Base-by-base conservation (phyloP, 352 stramenopile species). In the Phytopythium chamaehyphon region DNA sequence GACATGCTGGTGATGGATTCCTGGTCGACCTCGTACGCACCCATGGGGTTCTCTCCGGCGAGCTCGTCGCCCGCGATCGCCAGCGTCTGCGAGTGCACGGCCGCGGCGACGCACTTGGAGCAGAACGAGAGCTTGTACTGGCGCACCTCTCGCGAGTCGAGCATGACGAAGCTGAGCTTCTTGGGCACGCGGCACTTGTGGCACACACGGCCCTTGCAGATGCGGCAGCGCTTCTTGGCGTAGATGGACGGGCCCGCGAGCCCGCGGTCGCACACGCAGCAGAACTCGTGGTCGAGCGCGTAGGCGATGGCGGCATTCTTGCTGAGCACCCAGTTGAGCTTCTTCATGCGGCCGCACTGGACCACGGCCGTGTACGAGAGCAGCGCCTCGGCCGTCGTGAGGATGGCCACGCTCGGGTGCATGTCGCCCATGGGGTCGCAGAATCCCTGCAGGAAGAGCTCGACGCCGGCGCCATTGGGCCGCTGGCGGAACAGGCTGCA, bases 401-500 rank as follows among this genome's bases (percentile, higher is more conserved):
- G 23, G 44, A 71, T 65, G 18, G 63, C 63, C 4, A 71, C 57
- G 42, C 54, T 44, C 6, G 58, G 53, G 15, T 57, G 51, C 58
- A 71, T 59, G 39, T 66, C 45, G 28, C 62, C 62, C 26, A 71
- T 40, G 21, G 58, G 62, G 31, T 67, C 62, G 24, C 58, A 64
- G 28, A 67, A 59, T 15, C 51, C 59, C 47, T 63, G 57, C 51
- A 64, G 14, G 44, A 73, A 81, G 3, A 81, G 47, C 55, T 81
- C 71, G 2, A 81, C 55, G 43, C 58, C 58, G 37, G 49, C 54
- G 37, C 58, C 50, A 47, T 77, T 64, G 12, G 63, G 55, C 49
- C 59, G 64, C 39, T 82, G 68, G 14, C 66, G 57, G 52, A 74
- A 82, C 26, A 82, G 48, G 12, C 57, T 70, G 56, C 71, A 82